Evolutionary conservation across 192 early-diverging fungal genomes (phyloP).

Genomic region (Backusella liffmaniae): DNA sequence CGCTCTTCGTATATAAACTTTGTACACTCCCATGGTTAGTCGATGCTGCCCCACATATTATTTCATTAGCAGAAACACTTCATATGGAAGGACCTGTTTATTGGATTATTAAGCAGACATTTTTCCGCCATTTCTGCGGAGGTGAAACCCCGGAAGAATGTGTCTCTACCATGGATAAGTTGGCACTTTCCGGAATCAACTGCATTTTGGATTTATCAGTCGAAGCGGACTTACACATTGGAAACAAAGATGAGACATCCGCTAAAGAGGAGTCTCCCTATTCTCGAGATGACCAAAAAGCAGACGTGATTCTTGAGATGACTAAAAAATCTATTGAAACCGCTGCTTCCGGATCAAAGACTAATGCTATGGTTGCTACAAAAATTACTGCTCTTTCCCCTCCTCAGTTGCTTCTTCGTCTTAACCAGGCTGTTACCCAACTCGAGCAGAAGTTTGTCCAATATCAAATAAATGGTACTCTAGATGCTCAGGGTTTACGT

Average conservation of each 20-base stretch:
- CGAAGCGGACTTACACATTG: constrained; percentile 75
- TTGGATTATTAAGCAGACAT: constrained; percentile 77
- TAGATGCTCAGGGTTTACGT: constrained; percentile 35
- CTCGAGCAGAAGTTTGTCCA: constrained; percentile 50
- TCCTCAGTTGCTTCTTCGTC: constrained; percentile 70
- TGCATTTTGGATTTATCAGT: constrained; percentile 85
- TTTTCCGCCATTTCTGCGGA: constrained; percentile 90
- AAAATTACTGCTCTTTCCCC: constrained; percentile 87
- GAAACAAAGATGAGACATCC: constrained; percentile 39
- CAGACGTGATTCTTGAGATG: constrained; percentile 65
- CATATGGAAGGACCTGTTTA: constrained; percentile 53
- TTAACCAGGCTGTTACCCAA: constrained; percentile 55
- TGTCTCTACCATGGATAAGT: constrained; percentile 72
- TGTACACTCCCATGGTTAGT: constrained; percentile 67
- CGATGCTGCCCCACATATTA: constrained; percentile 51
- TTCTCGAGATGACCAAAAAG: constrained; percentile 54
- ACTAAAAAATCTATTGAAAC: constrained; percentile 74
- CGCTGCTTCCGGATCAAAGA: constrained; percentile 48
- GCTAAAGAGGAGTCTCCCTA: neutral
- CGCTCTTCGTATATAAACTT: constrained; percentile 69
- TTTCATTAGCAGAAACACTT: constrained; percentile 53
- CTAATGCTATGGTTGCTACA: constrained; percentile 78
- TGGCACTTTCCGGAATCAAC: constrained; percentile 67
- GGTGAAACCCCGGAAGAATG: constrained; percentile 88
- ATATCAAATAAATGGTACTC: constrained; percentile 34